These are phyloP conservation scores for Barnettozyma siamensis DNA, from an alignment of 805 yeast genomes.

Conservation along the genomic window DNA sequence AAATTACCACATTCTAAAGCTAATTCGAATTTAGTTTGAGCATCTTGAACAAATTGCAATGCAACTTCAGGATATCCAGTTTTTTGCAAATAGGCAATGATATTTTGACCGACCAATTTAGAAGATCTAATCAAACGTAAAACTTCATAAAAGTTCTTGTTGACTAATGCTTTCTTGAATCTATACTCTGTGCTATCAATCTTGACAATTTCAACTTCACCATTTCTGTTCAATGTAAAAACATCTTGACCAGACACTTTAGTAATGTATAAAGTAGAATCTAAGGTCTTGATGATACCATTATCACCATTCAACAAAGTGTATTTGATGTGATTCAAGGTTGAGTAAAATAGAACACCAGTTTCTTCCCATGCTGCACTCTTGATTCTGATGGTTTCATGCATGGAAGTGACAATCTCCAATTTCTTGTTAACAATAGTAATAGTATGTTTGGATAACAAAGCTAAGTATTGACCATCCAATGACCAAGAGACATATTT, in stretches of 20 bases:
- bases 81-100: slow-evolving; percentile 89
- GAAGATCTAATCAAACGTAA: slow-evolving; percentile 82
- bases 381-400: slow-evolving; percentile 94
- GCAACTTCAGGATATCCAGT: slow-evolving; percentile 98
- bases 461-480: slow-evolving; percentile 82
- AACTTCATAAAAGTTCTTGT: slow-evolving; percentile 87
- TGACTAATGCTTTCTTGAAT: slow-evolving; percentile 88
- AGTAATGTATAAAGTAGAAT: slow-evolving; percentile 77
- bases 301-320: slow-evolving; percentile 88
- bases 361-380: slow-evolving; percentile 97
- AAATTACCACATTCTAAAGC: slow-evolving; percentile 93
- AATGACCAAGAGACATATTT: slow-evolving; percentile 87
- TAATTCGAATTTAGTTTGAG: slow-evolving; percentile 91
- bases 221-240: slow-evolving; percentile 78
- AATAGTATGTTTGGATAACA: slow-evolving; percentile 87
- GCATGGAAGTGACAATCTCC: slow-evolving; percentile 76
- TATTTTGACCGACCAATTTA: slow-evolving; percentile 93
- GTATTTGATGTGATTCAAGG: slow-evolving; percentile 93
- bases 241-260: slow-evolving; percentile 66
- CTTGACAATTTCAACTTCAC: slow-evolving; percentile 67
- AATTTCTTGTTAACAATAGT: slow-evolving; percentile 79
- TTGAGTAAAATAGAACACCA: slow-evolving; percentile 86
- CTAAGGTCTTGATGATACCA: slow-evolving; percentile 91
- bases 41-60: slow-evolving; percentile 91
- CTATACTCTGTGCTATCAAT: slow-evolving; percentile 97